Conservation (phyloP, 441 rosid genomes). For the Erodium moschatum region DNA sequence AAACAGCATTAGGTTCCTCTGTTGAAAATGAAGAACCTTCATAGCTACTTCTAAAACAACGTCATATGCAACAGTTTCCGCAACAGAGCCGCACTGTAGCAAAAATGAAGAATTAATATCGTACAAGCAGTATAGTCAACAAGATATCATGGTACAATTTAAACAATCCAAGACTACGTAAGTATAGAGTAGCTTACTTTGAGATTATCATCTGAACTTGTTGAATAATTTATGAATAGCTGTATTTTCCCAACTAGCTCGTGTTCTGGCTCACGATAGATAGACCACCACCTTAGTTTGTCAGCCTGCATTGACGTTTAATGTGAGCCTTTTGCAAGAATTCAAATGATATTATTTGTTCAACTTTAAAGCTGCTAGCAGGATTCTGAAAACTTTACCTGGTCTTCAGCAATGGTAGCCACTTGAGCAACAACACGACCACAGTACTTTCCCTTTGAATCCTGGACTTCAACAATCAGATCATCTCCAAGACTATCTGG, state of each 20-base stretch:
- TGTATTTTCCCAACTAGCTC: conserved; percentile 84
- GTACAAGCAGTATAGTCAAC: conserved; percentile 14
- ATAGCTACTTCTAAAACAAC: conserved; percentile 78
- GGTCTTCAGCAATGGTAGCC: conserved; percentile 72
- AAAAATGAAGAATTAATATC: conserved; percentile 25
- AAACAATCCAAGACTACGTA: neutral
- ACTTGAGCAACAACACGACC: conserved; percentile 94
- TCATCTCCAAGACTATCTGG: conserved; percentile 95
- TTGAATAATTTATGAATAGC: conserved; percentile 69
- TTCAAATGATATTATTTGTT: conserved; percentile 8
- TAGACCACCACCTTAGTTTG: conserved; percentile 93
- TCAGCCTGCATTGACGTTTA: conserved; percentile 55
- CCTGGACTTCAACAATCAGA: conserved; percentile 77
- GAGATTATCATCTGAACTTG: conserved; percentile 67
- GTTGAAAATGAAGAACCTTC: conserved; percentile 85
- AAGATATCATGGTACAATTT: neutral
- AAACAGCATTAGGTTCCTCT: conserved; percentile 63
- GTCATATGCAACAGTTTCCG: conserved; percentile 97
- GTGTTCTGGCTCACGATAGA: conserved; percentile 89
- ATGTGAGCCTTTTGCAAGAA: conserved; percentile 27
- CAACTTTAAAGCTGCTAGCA: conserved; percentile 15
- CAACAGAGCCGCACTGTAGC: conserved; percentile 82
- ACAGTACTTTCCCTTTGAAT: conserved; percentile 69
- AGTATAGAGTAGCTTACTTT: conserved; percentile 45
- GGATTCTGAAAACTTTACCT: conserved; percentile 36